Conservation (phyloP, 1,284 basidiomycete genomes). For the Xerocomus nothofagi region DNA sequence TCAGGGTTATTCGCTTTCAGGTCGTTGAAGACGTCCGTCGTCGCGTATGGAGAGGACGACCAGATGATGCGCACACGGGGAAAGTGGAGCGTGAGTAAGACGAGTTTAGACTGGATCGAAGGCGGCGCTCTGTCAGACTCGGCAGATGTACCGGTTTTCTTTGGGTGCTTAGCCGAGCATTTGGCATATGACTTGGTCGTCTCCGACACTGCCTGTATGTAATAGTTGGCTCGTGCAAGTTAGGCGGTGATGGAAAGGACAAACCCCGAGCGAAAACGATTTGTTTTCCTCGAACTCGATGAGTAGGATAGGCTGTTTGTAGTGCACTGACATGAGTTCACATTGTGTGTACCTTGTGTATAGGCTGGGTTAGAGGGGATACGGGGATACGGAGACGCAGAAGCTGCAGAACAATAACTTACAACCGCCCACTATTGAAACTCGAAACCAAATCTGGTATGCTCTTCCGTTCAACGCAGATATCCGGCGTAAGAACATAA, state of each 20-base stretch:
- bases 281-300: slow-evolving; percentile 99
- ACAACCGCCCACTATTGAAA: slow-evolving; percentile 93
- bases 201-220: slow-evolving; percentile 53
- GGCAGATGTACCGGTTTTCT: slow-evolving; percentile 46
- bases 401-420: slow-evolving; percentile 34
- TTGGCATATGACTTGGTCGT: slow-evolving; percentile 65
- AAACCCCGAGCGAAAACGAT: slow-evolving; percentile 85
- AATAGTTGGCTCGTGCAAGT: slow-evolving; percentile 1
- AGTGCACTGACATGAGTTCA: slow-evolving; percentile 95
- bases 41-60: slow-evolving; percentile 94
- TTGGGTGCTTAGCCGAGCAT: slow-evolving; percentile 51
- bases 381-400: background rate
- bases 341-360: slow-evolving; percentile 87
- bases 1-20: slow-evolving; percentile 85
- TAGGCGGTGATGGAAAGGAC: slow-evolving; percentile 22
- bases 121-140: slow-evolving; percentile 44
- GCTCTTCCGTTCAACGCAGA: slow-evolving; percentile 96
- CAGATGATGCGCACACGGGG: slow-evolving; percentile 93
- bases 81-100: slow-evolving; percentile 86
- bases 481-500: slow-evolving; percentile 93
- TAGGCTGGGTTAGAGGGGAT: background rate
- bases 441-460: slow-evolving; percentile 88
- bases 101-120: slow-evolving; percentile 85
- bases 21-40: slow-evolving; percentile 90
- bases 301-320: slow-evolving; percentile 91